Evolutionary conservation across 148 eudicot genomes (phyloP).

Genomic region (Dysphania ambrosioides): DNA sequence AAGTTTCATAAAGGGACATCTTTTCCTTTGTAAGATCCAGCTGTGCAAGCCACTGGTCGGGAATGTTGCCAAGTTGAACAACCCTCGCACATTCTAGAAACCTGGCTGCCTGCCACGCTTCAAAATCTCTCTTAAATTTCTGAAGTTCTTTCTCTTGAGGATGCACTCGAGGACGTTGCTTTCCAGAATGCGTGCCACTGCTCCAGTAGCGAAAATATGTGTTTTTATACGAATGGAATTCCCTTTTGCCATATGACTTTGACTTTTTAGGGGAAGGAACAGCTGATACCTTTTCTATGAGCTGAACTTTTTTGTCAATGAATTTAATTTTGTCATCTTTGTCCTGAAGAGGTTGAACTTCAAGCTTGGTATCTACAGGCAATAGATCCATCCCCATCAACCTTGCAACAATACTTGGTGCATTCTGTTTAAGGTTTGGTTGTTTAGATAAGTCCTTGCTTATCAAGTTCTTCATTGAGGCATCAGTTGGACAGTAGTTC

Average conservation of each 20-base stretch:
- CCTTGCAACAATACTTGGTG: constrained; percentile 86
- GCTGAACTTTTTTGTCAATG: constrained; percentile 33
- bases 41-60: constrained; percentile 73
- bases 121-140: constrained; percentile 93
- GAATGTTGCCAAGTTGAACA: constrained; percentile 53
- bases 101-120: constrained; percentile 92
- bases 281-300: constrained; percentile 37
- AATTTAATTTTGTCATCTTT: constrained; percentile 24
- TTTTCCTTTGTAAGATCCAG: constrained; percentile 80
- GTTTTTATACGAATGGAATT: constrained; percentile 33
- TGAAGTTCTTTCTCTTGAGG: constrained; percentile 99
- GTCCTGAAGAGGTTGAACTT: constrained; percentile 29
- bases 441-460: constrained; percentile 56
- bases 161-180: constrained; percentile 71
- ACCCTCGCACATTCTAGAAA: constrained; percentile 76
- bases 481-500: constrained; percentile 45
- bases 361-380: constrained; percentile 45
- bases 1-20: constrained; percentile 52
- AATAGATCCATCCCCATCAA: constrained; percentile 90
- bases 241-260: constrained; percentile 36
- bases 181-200: constrained; percentile 37
- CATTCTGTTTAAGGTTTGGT: constrained; percentile 44
- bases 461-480: constrained; percentile 74
- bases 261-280: constrained; percentile 32
- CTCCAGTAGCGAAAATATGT: constrained; percentile 40